phyloP scores from a whole-genome alignment of 2,329 filamentous ascomycete species.

The Furcasterigmium furcatum region DNA sequence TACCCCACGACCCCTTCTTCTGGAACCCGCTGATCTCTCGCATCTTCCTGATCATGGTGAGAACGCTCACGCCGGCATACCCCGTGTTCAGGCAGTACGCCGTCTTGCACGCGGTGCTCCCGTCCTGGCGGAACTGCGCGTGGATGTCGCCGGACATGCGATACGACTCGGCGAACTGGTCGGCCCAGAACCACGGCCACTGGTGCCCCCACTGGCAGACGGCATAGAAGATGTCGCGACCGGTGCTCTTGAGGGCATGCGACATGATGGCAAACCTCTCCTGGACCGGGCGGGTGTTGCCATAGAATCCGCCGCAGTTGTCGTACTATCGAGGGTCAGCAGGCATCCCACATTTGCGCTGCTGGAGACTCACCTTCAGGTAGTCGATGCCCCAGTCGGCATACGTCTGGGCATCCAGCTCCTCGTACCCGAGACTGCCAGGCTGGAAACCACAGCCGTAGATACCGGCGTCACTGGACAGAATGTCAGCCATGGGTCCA shows the following conservation, averaged over 20 bases:
- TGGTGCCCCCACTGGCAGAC: conserved; percentile 28
- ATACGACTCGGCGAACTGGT: conserved; percentile 21
- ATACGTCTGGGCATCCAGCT: conserved; percentile 47
- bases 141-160: conserved; percentile 26
- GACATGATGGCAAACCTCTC: too few relatives aligned
- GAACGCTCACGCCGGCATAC: conserved; percentile 23
- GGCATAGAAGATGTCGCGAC: conserved; percentile 23
- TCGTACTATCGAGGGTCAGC: too few relatives aligned
- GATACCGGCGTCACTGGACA: conserved; percentile 35
- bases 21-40: conserved; percentile 25
- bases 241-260: conserved; percentile 23
- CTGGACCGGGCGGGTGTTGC: too few relatives aligned
- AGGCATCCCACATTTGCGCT: too few relatives aligned
- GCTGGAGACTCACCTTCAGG: too few relatives aligned
- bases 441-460: conserved; percentile 41
- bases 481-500: too few relatives aligned
- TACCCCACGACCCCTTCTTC: conserved; percentile 21
- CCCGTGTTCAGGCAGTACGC: conserved; percentile 29
- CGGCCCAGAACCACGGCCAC: neutral
- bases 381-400: conserved; percentile 50
- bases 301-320: conserved; percentile 39
- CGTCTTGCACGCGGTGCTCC: conserved; percentile 21
- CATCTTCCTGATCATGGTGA: conserved; percentile 29
- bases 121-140: conserved; percentile 23
- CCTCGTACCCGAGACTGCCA: conserved; percentile 49